These are phyloP conservation scores for Starmerella potacharoeniae DNA, from an alignment of 805 yeast genomes.

Conservation along the genomic window DNA sequence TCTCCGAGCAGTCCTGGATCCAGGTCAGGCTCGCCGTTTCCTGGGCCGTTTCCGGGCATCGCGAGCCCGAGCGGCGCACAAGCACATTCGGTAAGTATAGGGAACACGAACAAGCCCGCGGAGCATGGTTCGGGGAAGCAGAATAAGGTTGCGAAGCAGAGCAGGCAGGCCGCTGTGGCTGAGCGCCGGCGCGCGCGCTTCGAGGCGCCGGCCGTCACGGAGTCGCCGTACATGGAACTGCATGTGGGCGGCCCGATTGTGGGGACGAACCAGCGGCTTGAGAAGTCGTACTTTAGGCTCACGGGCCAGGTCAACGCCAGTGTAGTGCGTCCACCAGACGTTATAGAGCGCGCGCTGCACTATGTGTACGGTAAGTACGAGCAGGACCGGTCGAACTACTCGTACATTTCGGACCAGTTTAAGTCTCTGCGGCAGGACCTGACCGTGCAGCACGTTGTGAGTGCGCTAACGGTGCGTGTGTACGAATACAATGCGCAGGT, in stretches of 20 bases:
- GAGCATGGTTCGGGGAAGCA: no score
- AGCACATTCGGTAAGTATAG: no score
- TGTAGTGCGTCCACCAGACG: constrained; percentile 59
- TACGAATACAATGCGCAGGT: constrained; percentile 79
- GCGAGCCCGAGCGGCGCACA: no score
- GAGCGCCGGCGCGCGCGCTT: not conserved
- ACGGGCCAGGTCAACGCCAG: constrained; percentile 89
- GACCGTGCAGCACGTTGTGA: constrained; percentile 78
- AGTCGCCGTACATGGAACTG: constrained; percentile 12
- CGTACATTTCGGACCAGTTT: constrained; percentile 77
- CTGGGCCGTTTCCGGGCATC: no score
- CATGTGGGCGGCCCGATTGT: constrained; percentile 30
- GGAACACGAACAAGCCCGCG: no score
- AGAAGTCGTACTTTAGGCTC: constrained; percentile 68
- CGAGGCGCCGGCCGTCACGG: not conserved
- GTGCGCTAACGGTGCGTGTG: constrained; percentile 61
- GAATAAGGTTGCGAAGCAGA: no score
- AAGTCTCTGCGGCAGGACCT: constrained; percentile 88
- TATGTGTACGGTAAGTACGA: constrained; percentile 44
- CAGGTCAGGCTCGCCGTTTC: no score
- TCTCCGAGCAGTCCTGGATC: no score
- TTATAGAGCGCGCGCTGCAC: constrained; percentile 48
- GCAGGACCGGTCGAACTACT: constrained; percentile 43
- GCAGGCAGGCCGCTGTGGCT: not conserved
- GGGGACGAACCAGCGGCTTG: constrained; percentile 57